Base-by-base conservation (phyloP, 345 rosid genomes). In the Eutrema heterophyllum region DNA sequence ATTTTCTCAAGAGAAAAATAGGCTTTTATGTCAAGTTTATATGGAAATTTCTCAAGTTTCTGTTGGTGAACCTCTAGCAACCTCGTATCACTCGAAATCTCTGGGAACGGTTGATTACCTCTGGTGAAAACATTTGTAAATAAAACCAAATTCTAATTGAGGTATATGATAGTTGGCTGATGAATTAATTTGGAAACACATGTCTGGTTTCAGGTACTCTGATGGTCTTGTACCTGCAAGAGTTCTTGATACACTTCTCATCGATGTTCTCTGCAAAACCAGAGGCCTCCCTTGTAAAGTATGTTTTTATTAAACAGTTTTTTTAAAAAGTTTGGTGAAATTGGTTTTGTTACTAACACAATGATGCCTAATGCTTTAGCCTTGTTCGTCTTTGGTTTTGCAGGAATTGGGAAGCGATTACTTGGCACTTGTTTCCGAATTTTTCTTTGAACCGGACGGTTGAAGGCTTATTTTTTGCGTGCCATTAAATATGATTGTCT, bases 41-140 rank as follows among this genome's bases (percentile, higher is more conserved):
- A 30, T 30, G 5, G 5, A 30, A 30, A 30, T 30, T 30, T 30
- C 5, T 4, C 33, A 30, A 30, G 33, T n/a, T n/a, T 65, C 58
- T 45, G 55, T 50, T 51, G 90, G 86, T 52, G 96, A 92, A 84
- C 97, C 96, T 45, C 67, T 85, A 54, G 97, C 96, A 24, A 92
- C 97, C 63, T 89, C 97, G 4, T 92, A 83, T 74, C 96, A 88
- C 72, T 79, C 83, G 2, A 92, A 89, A 79, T 92, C 89, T 82
- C 83, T 89, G 9, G 96, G 96, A 72, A 89, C 97, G 14, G 97
- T 92, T 59, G 96, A 92, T 82, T 92, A 88, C 73, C 71, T 92
- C 64, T 92, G 97, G 94, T 91, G 85, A 2, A 82, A 59, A n/a
- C 49, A 36, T 49, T 55, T 40, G 3, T 15, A 62, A 9, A 16